Evolutionary conservation across 2,329 filamentous ascomycete species (phyloP).

Genomic region (Colletotrichum liaoningense): DNA sequence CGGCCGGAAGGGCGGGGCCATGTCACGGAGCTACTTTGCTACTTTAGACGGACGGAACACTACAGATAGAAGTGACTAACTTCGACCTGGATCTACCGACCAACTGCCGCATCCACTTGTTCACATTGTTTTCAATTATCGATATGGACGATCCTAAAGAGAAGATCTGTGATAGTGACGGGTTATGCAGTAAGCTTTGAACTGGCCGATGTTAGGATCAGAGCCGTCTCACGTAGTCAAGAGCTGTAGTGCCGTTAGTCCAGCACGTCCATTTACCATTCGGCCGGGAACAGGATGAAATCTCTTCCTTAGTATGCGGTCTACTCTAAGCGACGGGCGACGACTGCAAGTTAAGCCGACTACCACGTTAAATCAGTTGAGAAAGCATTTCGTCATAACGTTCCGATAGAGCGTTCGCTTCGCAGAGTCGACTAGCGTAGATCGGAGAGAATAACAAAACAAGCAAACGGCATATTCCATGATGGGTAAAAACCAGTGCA

Average conservation of each 20-base stretch:
- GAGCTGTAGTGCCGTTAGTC: neutral
- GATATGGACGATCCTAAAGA: neutral
- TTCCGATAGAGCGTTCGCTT: neutral
- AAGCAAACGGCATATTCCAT: neutral
- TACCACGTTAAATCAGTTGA: neutral
- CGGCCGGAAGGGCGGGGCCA: neutral
- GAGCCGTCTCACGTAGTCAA: neutral
- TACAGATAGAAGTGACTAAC: neutral
- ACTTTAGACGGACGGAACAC: neutral
- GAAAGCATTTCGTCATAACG: neutral
- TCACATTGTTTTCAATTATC: neutral
- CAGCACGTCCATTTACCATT: neutral
- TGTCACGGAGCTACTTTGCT: neutral
- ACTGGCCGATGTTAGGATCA: neutral
- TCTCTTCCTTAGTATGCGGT: neutral
- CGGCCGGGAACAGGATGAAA: neutral
- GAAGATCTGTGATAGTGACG: neutral
- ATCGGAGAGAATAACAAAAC: neutral
- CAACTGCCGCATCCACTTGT: neutral
- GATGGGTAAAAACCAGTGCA: neutral
- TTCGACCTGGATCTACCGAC: neutral
- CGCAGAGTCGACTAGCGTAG: neutral
- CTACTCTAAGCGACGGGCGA: neutral
- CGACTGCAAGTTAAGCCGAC: neutral
- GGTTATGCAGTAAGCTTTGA: neutral